Base-by-base conservation (phyloP, 176 grass and related monocot species). In the Eleusine indica region DNA sequence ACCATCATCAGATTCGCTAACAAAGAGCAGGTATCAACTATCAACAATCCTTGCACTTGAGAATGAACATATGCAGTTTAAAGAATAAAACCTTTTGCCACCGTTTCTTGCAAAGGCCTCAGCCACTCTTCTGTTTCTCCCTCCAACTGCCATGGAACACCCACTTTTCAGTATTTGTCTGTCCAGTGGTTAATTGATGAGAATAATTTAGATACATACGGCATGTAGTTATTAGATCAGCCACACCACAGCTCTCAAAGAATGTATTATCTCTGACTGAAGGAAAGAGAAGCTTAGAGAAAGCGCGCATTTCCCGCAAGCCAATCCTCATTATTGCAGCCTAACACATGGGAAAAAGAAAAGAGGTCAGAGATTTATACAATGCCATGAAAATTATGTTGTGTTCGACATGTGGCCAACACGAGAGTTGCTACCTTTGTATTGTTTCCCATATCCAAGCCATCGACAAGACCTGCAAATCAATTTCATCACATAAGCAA, bases 401-500 rank as follows among this genome's bases (percentile, higher is more conserved):
- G 71, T 22, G 42, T 62, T 83, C 5, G 3, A 66, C 53, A 79
- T 73, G 21, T 49, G 32, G 63, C 25, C 28, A 69, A 37, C 5
- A 10, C 57, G 10, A 71, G 14, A 79, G 53, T 35, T 49, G 11
- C 62, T 75, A 95, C 96, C 96, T 98, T 98, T 52, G 96, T 98
- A 84, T 98, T 98, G 70, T 95, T 95, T 90, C 96, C 96, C 93
- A 98, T 98, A 68, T 91, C 91, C 89, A 98, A 88, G 73, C 96
- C 96, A 83, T 98, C 96, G 65, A 98, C 91, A 90, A 97, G 86
- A 58, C 95, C 95, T 94, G 78, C 43, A 93, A 87, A 10, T 81
- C 30, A 63, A 81, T 32, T 46, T 63, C 2, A 8, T 70, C 13
- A 79, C 9, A 18, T 77, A 57, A 89, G 49, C 19, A 40, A 68